Percentiles rank a stretch among this genome's conserved stretches.
Conservation (phyloP, 345 rosid species). For the Acer saccharum region DNA sequence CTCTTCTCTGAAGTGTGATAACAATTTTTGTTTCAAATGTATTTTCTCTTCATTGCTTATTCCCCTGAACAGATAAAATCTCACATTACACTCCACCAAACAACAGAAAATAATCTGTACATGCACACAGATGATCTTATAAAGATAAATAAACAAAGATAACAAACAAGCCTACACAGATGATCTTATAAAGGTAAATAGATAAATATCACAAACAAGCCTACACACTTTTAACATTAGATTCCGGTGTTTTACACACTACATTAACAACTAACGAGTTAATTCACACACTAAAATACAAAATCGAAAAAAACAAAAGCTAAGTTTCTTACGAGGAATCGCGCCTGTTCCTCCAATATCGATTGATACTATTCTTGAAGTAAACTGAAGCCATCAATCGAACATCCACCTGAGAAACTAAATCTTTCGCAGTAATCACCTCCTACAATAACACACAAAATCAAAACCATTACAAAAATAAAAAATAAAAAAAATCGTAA, state of each 20-base stretch:
- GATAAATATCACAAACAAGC: background rate
- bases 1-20: conserved; percentile 86
- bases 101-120: background rate
- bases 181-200: background rate
- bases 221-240: background rate
- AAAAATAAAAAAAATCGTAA: background rate
- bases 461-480: conserved; percentile 6
- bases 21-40: conserved; percentile 71
- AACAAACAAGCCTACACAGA: background rate
- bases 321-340: conserved; percentile 57
- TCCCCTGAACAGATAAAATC: conserved; percentile 53
- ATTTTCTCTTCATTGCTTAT: conserved; percentile 83
- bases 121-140: background rate
- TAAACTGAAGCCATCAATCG: conserved; percentile 93
- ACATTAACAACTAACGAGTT: background rate
- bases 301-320: background rate
- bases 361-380: conserved; percentile 85
- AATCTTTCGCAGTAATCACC: conserved; percentile 86
- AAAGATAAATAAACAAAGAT: background rate
- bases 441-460: conserved; percentile 51
- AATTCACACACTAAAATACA: background rate
- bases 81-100: conserved; percentile 11
- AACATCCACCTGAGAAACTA: conserved; percentile 83
- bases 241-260: background rate
- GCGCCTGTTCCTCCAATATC: conserved; percentile 89